phyloP scores from a whole-genome alignment of 1,284 basidiomycete genomes.

The Peniophora sp. region DNA sequence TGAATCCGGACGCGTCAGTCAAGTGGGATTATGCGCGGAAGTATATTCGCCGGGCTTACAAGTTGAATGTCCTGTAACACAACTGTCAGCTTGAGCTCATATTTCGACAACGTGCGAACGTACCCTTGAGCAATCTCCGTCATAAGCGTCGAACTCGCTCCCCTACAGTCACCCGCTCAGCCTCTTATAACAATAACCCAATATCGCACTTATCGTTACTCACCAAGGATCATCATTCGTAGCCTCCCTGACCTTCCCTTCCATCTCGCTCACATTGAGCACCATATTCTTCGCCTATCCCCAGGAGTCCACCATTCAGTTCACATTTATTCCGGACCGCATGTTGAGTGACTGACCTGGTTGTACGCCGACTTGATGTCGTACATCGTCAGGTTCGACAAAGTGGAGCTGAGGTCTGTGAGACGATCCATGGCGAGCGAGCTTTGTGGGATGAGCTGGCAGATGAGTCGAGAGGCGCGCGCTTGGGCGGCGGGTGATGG shows the following conservation, averaged over 20 bases:
- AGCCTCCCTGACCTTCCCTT: slow-evolving; percentile 94
- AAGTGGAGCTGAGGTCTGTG: slow-evolving; percentile 57
- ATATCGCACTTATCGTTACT: too few species aligned
- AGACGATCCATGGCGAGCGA: slow-evolving; percentile 31
- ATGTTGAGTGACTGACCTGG: slow-evolving; percentile 45
- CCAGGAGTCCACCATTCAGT: too few species aligned
- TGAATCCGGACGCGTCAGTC: slow-evolving; percentile 2
- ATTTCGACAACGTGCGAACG: slow-evolving; percentile 23
- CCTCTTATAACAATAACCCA: background rate
- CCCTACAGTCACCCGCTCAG: slow-evolving; percentile 46
- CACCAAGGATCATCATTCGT: slow-evolving; percentile 99
- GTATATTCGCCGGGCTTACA: too few species aligned
- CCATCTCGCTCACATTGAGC: slow-evolving; percentile 94
- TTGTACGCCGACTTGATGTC: slow-evolving; percentile 93
- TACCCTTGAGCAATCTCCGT: slow-evolving; percentile 96
- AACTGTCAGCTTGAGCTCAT: background rate
- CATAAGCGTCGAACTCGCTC: slow-evolving; percentile 97
- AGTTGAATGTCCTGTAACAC: slow-evolving; percentile 77
- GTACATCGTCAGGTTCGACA: slow-evolving; percentile 80
- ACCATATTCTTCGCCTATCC: slow-evolving; percentile 88
- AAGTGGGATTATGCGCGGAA: too few species aligned
- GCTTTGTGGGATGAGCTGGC: too few species aligned
- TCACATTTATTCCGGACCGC: background rate
- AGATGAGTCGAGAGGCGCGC: too few species aligned
- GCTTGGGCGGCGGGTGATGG: too few species aligned